These are phyloP conservation scores for Neonectria ditissima DNA, from an alignment of 2,329 filamentous ascomycete species.

Conservation along the genomic window DNA sequence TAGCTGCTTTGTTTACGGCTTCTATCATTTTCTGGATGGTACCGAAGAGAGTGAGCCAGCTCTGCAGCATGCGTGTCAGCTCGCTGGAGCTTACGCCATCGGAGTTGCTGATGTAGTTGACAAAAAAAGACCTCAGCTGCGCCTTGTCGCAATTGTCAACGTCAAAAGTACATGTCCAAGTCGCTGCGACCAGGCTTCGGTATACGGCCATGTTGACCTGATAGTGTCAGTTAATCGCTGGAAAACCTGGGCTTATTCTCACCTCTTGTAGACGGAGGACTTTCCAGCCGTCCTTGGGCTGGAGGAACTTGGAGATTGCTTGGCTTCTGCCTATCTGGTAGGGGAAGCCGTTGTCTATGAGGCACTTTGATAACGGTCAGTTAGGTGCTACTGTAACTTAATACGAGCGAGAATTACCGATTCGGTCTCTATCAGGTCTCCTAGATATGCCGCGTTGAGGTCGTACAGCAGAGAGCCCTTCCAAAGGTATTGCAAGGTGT, in stretches of 20 bases:
- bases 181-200: neutral
- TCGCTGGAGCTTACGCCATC: constrained; percentile 24
- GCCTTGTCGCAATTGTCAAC: constrained; percentile 2
- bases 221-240: neutral
- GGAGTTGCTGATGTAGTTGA: constrained; percentile 14
- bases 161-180: neutral
- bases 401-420: neutral
- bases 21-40: constrained; percentile 20
- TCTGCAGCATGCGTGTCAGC: constrained; percentile 19
- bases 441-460: neutral
- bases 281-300: constrained; percentile 6
- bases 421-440: neutral
- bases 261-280: neutral
- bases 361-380: neutral
- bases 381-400: neutral
- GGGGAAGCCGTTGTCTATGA: neutral
- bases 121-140: constrained; percentile 18
- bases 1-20: constrained; percentile 20
- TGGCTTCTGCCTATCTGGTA: neutral
- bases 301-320: neutral
- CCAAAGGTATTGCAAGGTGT: neutral
- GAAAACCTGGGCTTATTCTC: neutral
- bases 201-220: neutral
- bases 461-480: constrained; percentile 8
- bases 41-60: constrained; percentile 17